Percentiles rank a stretch among this genome's conserved stretches.
Conservation (phyloP, 1,284 basidiomycete species). For the Mycena citricolor region DNA sequence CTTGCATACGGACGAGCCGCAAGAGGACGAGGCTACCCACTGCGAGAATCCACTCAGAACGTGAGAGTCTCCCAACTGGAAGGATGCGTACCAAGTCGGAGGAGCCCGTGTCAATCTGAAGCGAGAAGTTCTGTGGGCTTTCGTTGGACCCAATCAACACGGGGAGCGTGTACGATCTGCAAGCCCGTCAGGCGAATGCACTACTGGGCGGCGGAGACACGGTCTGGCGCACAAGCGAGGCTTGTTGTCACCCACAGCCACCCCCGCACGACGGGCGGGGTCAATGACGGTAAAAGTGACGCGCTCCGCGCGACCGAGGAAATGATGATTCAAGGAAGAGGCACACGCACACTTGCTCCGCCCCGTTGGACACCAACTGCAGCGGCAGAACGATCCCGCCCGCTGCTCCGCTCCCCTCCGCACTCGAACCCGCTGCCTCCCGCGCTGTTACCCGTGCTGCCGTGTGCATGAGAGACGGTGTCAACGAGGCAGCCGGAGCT, state of each 20-base stretch:
- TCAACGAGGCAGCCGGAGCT: no score
- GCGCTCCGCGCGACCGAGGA: neutral
- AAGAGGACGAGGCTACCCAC: constrained; percentile 66
- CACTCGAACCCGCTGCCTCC: no score
- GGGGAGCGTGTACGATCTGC: constrained; percentile 62
- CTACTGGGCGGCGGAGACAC: no score
- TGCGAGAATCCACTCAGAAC: constrained; percentile 27
- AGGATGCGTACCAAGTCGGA: constrained; percentile 66
- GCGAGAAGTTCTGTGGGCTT: constrained; percentile 46
- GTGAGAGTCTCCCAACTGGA: no score
- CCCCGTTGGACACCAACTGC: constrained; percentile 47
- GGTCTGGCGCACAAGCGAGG: constrained; percentile 1
- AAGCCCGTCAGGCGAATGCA: constrained; percentile 7
- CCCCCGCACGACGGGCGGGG: neutral
- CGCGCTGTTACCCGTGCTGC: no score
- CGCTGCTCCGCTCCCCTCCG: constrained; percentile 39
- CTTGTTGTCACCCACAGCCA: neutral
- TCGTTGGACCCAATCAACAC: constrained; percentile 45
- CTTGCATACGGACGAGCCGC: constrained; percentile 48
- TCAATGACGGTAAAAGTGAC: constrained; percentile 1
- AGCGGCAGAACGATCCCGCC: constrained; percentile 54
- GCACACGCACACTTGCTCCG: constrained; percentile 53
- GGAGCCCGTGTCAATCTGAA: constrained; percentile 76
- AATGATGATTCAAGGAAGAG: neutral
- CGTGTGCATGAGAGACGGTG: no score